Percentiles rank a stretch among this genome's conserved stretches.
Conservation (phyloP, 495 filamentous ascomycete species). For the Talaromyces stipitatus region DNA sequence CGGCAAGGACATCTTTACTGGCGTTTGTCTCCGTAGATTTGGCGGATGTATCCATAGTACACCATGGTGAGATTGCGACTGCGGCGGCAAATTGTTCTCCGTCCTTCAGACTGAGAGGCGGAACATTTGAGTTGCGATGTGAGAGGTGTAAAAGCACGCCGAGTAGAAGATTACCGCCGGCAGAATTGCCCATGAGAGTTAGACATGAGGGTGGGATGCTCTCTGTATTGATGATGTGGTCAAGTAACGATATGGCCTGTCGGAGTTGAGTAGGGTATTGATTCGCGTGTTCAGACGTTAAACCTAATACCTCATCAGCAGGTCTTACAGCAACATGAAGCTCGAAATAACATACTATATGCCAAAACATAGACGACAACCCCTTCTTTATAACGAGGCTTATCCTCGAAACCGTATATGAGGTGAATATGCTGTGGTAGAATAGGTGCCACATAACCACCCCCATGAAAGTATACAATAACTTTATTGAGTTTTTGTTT, state of each 20-base stretch:
- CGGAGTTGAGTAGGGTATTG: slow-evolving; percentile 12
- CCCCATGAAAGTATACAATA: slow-evolving; percentile 51
- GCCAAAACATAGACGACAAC: background rate
- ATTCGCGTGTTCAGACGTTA: background rate
- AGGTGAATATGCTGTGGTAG: background rate
- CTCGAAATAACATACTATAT: background rate
- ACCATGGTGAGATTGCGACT: slow-evolving; percentile 10
- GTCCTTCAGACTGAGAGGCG: slow-evolving; percentile 1
- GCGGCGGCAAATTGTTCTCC: background rate
- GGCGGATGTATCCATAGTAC: background rate
- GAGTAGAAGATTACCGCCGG: slow-evolving; percentile 9
- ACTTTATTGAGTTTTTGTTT: slow-evolving; percentile 41
- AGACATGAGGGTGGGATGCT: background rate
- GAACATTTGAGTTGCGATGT: slow-evolving; percentile 7
- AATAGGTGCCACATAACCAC: slow-evolving; percentile 7
- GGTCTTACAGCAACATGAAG: background rate
- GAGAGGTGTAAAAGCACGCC: slow-evolving; percentile 8
- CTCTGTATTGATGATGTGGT: background rate
- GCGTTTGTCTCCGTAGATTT: background rate
- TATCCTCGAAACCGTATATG: background rate
- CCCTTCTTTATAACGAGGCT: background rate
- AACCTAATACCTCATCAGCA: too few species aligned
- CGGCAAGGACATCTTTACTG: background rate
- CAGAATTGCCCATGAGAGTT: slow-evolving; percentile 9
- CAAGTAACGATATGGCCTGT: background rate